Evolutionary conservation across 2,329 filamentous ascomycete species (phyloP).

Genomic region (Pseudogymnoascus sp.): DNA sequence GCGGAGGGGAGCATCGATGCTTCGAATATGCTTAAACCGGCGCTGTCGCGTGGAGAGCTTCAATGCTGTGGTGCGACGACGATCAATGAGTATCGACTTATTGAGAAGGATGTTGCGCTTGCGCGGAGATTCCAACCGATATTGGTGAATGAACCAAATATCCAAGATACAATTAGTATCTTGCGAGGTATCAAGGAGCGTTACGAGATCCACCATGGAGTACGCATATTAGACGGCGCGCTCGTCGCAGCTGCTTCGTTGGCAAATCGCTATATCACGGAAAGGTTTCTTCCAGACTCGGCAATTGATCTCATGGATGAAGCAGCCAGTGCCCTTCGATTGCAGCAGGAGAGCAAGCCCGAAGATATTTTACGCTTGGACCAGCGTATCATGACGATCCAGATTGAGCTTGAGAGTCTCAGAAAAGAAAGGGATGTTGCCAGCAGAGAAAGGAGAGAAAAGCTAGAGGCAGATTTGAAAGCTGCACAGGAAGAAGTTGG

Average conservation of each 20-base stretch:
- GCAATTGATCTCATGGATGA: constrained; percentile 96
- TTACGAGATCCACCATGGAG: constrained; percentile 95
- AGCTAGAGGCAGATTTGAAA: constrained; percentile 70
- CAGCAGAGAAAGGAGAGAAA: constrained; percentile 79
- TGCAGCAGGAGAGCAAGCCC: constrained; percentile 95
- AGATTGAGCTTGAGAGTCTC: constrained; percentile 91
- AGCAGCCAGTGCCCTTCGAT: constrained; percentile 77
- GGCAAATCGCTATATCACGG: constrained; percentile 93
- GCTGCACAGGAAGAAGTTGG: constrained; percentile 67
- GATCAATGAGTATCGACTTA: constrained; percentile 79
- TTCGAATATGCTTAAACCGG: constrained; percentile 88
- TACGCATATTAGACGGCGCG: constrained; percentile 85
- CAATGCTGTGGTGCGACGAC: constrained; percentile 96
- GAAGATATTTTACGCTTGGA: constrained; percentile 89
- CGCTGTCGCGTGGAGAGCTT: constrained; percentile 82
- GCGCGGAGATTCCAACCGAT: constrained; percentile 93
- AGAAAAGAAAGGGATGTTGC: constrained; percentile 89
- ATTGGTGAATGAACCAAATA: constrained; percentile 80
- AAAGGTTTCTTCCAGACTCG: constrained; percentile 92
- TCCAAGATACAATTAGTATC: constrained; percentile 91
- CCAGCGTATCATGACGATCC: constrained; percentile 92
- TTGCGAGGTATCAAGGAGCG: constrained; percentile 93
- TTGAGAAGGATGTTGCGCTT: constrained; percentile 92
- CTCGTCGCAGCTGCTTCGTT: constrained; percentile 86
- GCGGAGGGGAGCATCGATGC: constrained; percentile 95